Base-by-base conservation (phyloP, 2,329 filamentous ascomycete species). In the Beauveria varroae region DNA sequence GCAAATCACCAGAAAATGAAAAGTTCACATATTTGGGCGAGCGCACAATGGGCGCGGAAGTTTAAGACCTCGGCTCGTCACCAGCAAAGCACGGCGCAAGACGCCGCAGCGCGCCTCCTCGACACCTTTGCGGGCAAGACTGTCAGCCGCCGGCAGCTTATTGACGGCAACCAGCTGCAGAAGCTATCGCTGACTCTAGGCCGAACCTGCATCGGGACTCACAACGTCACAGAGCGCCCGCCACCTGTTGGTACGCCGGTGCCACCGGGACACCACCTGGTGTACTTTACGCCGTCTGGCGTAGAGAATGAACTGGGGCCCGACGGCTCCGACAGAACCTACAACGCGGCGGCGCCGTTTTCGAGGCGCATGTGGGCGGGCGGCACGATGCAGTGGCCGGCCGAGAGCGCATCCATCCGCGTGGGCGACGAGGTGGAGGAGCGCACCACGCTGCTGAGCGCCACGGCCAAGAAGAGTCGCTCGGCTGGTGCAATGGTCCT, bases 341-440 rank as follows among this genome's bases (percentile, higher is more conserved):
- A 84, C 68, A 88, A 86, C 65, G 80, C 85, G 0, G 77, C 82
- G 0, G 63, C 72, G 3, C 85, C 85, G 0, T 88, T 87, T 62
- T 86, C 83, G 2, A 72, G 85, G 34, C 77, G 86, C 14, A 88
- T 88, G 86, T 88, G 86, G 86, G 86, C 86, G 0, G 86, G 85
- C 1, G 86, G 86, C 0, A 75, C 77, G 61, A 82, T 88, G 71
- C 68, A 70, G 16, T 86, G 84, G 83, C 64, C 53, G n/a, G 53
- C 10, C 62, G 57, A 50, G 47, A 22, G 20, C 24, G 60, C 46
- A 9, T 24, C 56, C 64, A 68, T 87, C 62, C 73, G 75, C 2
- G 78, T 86, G 1, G 85, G 83, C 1, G 81, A 86, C 63, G 71
- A 76, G 22, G 81, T 81, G 1, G 78, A 76, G 41, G 86, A 88